phyloP scores from a whole-genome alignment of 345 rosid genomes.

The Brassica carinata region DNA sequence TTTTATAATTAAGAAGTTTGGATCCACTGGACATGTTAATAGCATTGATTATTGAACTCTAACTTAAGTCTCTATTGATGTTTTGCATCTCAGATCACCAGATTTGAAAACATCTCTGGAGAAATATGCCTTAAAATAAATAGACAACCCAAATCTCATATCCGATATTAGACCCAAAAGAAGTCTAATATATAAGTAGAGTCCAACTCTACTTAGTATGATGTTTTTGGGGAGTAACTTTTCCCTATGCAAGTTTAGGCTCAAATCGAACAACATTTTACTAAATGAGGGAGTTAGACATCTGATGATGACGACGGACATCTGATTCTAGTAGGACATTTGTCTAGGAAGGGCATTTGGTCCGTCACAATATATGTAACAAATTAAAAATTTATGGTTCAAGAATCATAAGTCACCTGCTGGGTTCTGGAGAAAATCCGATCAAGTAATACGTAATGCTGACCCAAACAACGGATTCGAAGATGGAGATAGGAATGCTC shows the following conservation, averaged over 20 bases:
- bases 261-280: background rate
- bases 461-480: conserved; percentile 78
- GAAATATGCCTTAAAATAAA: background rate
- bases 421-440: conserved; percentile 76
- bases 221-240: background rate
- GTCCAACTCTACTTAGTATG: background rate
- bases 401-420: conserved; percentile 50
- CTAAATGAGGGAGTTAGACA: background rate
- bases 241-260: background rate
- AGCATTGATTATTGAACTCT: background rate
- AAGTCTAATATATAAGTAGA: background rate
- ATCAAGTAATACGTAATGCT: conserved; percentile 60
- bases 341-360: background rate
- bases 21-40: background rate
- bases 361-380: background rate
- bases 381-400: background rate
- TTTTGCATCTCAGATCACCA: background rate
- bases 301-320: too few relatives aligned
- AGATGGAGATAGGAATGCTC: conserved; percentile 61
- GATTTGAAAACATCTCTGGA: background rate
- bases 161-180: background rate
- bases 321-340: background rate
- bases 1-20: background rate
- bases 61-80: background rate
- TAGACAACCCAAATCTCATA: background rate